These are phyloP conservation scores for Lepidium sativum DNA, from an alignment of 345 rosid species.

Conservation along the genomic window DNA sequence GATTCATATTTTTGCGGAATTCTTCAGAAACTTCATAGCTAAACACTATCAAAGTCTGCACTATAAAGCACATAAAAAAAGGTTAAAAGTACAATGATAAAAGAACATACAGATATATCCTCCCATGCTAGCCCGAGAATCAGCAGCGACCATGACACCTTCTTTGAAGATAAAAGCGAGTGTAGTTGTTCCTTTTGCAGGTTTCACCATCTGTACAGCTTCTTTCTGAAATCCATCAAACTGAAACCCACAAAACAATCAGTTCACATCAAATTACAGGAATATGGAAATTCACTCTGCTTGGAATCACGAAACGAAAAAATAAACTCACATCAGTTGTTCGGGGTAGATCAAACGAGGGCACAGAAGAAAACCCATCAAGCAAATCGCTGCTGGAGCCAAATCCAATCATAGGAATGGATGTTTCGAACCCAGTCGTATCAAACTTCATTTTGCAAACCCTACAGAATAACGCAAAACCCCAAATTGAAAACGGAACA, in stretches of 20 bases:
- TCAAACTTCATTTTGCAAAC: conserved; percentile 74
- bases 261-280: neutral
- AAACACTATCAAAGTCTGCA: neutral
- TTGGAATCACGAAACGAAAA: neutral
- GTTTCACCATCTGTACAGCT: conserved; percentile 86
- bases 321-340: conserved; percentile 55
- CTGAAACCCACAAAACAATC: conserved; percentile 37
- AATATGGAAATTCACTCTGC: neutral
- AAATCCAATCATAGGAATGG: conserved; percentile 32
- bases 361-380: conserved; percentile 40
- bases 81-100: neutral
- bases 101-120: conserved; percentile 81
- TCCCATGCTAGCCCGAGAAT: conserved; percentile 99
- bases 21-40: neutral
- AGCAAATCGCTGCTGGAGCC: conserved; percentile 27
- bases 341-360: conserved; percentile 60
- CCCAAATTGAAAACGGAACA: neutral
- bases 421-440: conserved; percentile 62
- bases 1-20: neutral
- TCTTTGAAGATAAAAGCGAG: conserved; percentile 93
- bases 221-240: conserved; percentile 87
- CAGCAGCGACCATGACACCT: conserved; percentile 98
- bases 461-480: neutral
- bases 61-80: neutral
- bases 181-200: conserved; percentile 93